phyloP scores from a whole-genome alignment of 2,329 filamentous ascomycete genomes.

The Sarocladiaceae sp. region DNA sequence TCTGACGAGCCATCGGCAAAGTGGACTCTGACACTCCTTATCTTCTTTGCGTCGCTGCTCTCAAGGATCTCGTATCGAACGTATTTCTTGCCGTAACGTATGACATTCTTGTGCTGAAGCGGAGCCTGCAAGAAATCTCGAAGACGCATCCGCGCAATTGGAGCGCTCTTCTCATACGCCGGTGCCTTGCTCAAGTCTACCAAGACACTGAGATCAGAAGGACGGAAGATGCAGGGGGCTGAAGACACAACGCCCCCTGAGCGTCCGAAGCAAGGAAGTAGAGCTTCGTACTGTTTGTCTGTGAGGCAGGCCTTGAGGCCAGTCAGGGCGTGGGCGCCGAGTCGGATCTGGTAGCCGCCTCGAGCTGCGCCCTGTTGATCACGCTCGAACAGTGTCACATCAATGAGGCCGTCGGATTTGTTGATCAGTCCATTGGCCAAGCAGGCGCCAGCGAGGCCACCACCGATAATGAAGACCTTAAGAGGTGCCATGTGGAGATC shows the following conservation, averaged over 20 bases:
- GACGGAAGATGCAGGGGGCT: too few relatives aligned
- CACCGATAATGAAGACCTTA: neutral
- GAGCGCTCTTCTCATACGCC: neutral
- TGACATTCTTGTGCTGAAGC: neutral
- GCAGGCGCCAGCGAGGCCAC: neutral
- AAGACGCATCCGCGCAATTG: neutral
- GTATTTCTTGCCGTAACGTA: neutral
- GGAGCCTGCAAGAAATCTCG: neutral
- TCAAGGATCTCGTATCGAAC: neutral
- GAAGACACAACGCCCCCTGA: neutral
- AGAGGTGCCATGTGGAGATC: too few relatives aligned
- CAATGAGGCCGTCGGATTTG: constrained; percentile 1
- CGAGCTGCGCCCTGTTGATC: neutral
- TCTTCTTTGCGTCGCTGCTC: neutral
- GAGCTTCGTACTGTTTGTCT: neutral
- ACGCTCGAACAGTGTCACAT: neutral
- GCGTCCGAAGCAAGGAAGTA: neutral
- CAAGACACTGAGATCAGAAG: too few relatives aligned
- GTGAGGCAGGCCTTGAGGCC: neutral
- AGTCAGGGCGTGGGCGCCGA: neutral
- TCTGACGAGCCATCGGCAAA: neutral
- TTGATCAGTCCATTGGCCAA: too few relatives aligned
- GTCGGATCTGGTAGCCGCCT: neutral
- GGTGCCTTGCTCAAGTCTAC: neutral
- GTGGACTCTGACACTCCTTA: neutral